These are phyloP conservation scores for Cyanidioschyzon merolae DNA, from an alignment of 23 red algal genomes.

Conservation along the genomic window DNA sequence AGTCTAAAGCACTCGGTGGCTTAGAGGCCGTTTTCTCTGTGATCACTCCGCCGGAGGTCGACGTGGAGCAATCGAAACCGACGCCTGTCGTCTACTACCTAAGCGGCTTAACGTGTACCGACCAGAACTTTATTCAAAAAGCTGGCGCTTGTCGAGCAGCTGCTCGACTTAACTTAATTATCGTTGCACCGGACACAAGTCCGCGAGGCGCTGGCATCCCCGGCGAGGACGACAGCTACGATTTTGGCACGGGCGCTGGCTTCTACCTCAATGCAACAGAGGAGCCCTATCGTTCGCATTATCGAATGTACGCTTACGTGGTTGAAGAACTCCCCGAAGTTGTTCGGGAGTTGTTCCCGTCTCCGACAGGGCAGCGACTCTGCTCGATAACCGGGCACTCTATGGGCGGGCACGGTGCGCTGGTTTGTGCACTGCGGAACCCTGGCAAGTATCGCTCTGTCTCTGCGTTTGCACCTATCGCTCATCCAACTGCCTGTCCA, in stretches of 20 bases:
- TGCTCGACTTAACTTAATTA: conserved; percentile 27
- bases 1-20: conserved; percentile 41
- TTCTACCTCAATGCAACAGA: conserved; percentile 82
- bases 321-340: conserved; percentile 20
- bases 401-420: conserved; percentile 94
- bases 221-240: conserved; percentile 64
- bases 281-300: conserved; percentile 39
- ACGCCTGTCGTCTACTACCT: conserved; percentile 57
- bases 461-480: conserved; percentile 85
- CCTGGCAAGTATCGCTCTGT: conserved; percentile 44
- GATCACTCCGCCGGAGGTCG: background rate
- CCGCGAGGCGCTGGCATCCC: conserved; percentile 65
- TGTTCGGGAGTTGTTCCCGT: conserved; percentile 34
- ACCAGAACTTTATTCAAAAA: conserved; percentile 82
- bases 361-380: background rate
- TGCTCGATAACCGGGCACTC: conserved; percentile 72
- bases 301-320: conserved; percentile 70
- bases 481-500: conserved; percentile 53
- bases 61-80: background rate
- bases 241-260: conserved; percentile 93
- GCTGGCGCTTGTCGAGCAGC: conserved; percentile 33
- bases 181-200: conserved; percentile 73
- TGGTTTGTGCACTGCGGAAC: conserved; percentile 50
- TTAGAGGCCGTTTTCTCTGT: conserved; percentile 23
- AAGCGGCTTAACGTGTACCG: conserved; percentile 84